These are phyloP conservation scores for Oehlia diaphana DNA, from an alignment of 192 early-diverging fungal genomes.

Conservation along the genomic window DNA sequence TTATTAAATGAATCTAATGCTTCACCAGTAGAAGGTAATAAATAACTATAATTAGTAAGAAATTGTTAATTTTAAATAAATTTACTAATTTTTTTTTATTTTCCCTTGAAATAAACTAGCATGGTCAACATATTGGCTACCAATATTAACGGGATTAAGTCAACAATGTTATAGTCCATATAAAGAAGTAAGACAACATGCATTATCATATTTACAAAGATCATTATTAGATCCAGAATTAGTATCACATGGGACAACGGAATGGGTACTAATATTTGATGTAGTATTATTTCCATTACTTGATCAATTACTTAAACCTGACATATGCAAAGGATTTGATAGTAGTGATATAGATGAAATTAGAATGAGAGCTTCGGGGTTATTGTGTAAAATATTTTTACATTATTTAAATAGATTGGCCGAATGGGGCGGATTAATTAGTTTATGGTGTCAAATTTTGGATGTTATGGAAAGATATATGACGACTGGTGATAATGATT, in stretches of 20 bases:
- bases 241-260: slow-evolving; percentile 39
- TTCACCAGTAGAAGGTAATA: slow-evolving; percentile 45
- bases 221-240: slow-evolving; percentile 64
- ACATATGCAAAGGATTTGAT: slow-evolving; percentile 61
- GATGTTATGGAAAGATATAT: slow-evolving; percentile 67
- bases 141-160: slow-evolving; percentile 68
- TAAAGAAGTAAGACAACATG: slow-evolving; percentile 79
- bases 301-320: slow-evolving; percentile 78
- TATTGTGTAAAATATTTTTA: slow-evolving; percentile 78
- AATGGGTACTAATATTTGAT: slow-evolving; percentile 74
- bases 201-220: slow-evolving; percentile 80
- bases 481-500: slow-evolving; percentile 57
- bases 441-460: slow-evolving; percentile 66
- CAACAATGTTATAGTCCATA: slow-evolving; percentile 76
- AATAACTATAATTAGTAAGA: neutral
- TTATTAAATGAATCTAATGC: slow-evolving; percentile 43
- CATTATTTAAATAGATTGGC: slow-evolving; percentile 61
- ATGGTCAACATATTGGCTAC: slow-evolving; percentile 80
- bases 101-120: slow-evolving; percentile 35
- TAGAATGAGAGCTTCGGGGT: slow-evolving; percentile 62
- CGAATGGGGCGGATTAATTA: slow-evolving; percentile 57
- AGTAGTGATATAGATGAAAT: slow-evolving; percentile 73
- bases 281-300: slow-evolving; percentile 88
- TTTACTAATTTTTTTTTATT: slow-evolving; percentile 15
- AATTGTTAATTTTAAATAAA: neutral